Evolutionary conservation across 345 rosid species (phyloP).

Genomic region (Streptanthus diversifolius): DNA sequence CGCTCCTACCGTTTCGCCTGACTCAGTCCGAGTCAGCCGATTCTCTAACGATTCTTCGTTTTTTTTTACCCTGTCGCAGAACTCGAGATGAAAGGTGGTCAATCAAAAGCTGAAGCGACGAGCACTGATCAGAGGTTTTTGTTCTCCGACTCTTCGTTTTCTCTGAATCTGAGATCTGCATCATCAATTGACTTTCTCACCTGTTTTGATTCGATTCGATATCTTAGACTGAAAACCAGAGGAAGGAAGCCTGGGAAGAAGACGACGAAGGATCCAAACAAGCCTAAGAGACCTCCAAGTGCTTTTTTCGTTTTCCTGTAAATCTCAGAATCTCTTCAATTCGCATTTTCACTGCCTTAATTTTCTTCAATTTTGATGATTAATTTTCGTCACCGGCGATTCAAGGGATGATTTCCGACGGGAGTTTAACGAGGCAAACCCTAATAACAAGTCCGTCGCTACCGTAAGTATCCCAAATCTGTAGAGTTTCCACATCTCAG

Average conservation of each 20-base stretch:
- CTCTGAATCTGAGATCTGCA: conserved; percentile 20
- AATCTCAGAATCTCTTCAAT: not conserved
- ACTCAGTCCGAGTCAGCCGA: conserved; percentile 33
- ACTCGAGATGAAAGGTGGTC: conserved; percentile 64
- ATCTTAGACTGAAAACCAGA: conserved; percentile 46
- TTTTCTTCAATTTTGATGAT: not conserved
- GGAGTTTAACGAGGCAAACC: conserved; percentile 60
- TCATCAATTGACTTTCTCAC: not conserved
- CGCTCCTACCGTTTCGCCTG: conserved; percentile 20
- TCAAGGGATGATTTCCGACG: conserved; percentile 67
- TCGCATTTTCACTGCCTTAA: not conserved
- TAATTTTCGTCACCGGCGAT: not conserved
- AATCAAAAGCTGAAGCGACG: conserved; percentile 46
- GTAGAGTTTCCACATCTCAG: not conserved
- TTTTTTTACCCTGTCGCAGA: conserved; percentile 36
- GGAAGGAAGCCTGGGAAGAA: conserved; percentile 51
- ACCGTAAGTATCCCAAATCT: conserved; percentile 38
- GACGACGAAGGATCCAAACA: conserved; percentile 77
- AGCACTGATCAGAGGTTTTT: conserved; percentile 45
- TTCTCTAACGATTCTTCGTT: conserved; percentile 23
- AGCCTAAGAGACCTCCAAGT: conserved; percentile 84
- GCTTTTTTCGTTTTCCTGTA: conserved; percentile 91
- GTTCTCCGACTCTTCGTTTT: not conserved
- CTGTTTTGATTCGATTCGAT: not conserved
- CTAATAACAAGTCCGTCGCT: conserved; percentile 80